Evolutionary conservation across 2,329 filamentous ascomycete genomes (phyloP), one percentile per base, ranked within the genome.

Genomic region (Microcera coccophila): DNA sequence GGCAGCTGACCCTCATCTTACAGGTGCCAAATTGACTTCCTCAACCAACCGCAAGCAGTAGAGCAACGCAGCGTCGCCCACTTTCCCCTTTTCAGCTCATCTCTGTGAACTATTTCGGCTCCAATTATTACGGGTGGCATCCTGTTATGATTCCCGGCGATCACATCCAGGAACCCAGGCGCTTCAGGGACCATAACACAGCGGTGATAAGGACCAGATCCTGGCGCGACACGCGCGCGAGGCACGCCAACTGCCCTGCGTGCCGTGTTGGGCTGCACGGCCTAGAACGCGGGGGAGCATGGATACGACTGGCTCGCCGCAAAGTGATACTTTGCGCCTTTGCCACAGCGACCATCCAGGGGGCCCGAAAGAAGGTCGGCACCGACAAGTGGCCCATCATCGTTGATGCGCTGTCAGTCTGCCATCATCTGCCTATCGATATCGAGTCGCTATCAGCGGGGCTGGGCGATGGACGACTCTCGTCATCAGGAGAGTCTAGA

Each of bases 1-100:
- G 36, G 33, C 52, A 54, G 52, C 49, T 54, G 49, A 53, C 49
- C 44, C 50, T 41, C 39, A 42, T 45, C 38, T 26, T 15, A n/a
- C 29, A 32, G 29, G 12, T 32, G n/a, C 12, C 9, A 32, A 26
- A 12, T 26, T 26, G 12, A 7, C 7, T 26, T 12, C 22, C 33
- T 31, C 37, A 29, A 26, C 22, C 34, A 29, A 21, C 20, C 29
- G 29, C 29, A 32, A 32, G 29, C 29, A 32, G 22, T 12, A n/a
- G n/a, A n/a, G n/a, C n/a, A n/a, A n/a, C n/a, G n/a, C n/a, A n/a
- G n/a, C n/a, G n/a, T n/a, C n/a, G n/a, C n/a, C n/a, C n/a, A n/a
- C n/a, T n/a, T 12, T 7, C 7, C 22, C 12, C 22, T 26, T 26
- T 26, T 26, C 22, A 26, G 22, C 22, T 26, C 7, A 26, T 26